A percentile compares a stretch with the other conserved stretches of the same genome.
phyloP scores from a whole-genome alignment of 139 green algal genomes.

The Closterium sp. region DNA sequence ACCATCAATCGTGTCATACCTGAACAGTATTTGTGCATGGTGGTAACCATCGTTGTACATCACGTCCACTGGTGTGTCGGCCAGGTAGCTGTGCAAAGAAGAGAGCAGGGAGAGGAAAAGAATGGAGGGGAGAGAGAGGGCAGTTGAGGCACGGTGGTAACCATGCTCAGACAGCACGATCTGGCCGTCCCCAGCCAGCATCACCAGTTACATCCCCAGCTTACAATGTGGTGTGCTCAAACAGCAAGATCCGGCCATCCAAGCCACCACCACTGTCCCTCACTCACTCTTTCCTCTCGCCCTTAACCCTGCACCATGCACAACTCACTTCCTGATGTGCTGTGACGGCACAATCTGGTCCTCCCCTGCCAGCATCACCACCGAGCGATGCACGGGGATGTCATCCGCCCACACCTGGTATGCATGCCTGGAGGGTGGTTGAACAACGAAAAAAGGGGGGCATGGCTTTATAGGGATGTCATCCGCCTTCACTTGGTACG shows the following conservation, averaged over 20 bases:
- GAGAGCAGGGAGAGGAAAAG: background rate
- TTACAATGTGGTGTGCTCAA: too few relatives aligned
- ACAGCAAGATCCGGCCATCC: too few relatives aligned
- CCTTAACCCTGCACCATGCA: too few relatives aligned
- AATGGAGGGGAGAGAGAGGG: background rate
- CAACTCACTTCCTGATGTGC: slow-evolving; percentile 32
- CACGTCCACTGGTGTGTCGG: slow-evolving; percentile 11
- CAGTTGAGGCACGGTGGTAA: background rate
- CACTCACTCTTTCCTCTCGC: too few relatives aligned
- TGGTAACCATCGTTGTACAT: slow-evolving; percentile 30
- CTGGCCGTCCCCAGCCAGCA: too few relatives aligned
- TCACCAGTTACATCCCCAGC: too few relatives aligned
- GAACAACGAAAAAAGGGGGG: background rate
- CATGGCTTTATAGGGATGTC: too few relatives aligned
- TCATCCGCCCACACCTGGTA: slow-evolving; percentile 32
- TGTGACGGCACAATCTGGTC: slow-evolving; percentile 37
- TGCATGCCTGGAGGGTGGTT: background rate
- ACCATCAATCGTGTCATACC: too few relatives aligned
- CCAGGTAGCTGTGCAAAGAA: slow-evolving; percentile 23
- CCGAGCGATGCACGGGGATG: background rate
- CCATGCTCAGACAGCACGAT: too few relatives aligned
- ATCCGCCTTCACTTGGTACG: slow-evolving; percentile 5
- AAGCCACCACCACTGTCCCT: background rate
- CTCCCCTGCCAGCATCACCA: slow-evolving; percentile 28
- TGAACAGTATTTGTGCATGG: slow-evolving; percentile 25